These are phyloP conservation scores for Anthoceros angustus DNA, from an alignment of 225 moss, liverwort and hornwort species.

Conservation along the genomic window DNA sequence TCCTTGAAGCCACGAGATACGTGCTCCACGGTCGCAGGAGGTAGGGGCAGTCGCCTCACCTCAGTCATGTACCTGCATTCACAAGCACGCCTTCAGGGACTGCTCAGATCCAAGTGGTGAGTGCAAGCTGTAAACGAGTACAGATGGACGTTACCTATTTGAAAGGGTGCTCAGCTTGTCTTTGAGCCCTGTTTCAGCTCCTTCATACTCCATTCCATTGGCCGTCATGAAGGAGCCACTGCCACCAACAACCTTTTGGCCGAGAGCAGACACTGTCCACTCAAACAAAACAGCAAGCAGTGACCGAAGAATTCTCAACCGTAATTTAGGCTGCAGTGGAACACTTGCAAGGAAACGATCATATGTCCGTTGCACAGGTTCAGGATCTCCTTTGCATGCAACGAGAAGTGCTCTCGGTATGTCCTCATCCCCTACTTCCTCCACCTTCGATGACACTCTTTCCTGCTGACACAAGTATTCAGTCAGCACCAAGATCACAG, in stretches of 20 bases:
- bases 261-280: conserved; percentile 59
- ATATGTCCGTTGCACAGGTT: conserved; percentile 89
- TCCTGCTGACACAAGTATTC: conserved; percentile 36
- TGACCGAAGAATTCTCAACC: conserved; percentile 84
- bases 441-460: conserved; percentile 32
- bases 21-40: conserved; percentile 49
- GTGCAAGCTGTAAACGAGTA: neutral
- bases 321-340: conserved; percentile 64
- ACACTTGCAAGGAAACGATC: conserved; percentile 88
- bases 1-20: conserved; percentile 74
- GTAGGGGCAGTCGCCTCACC: conserved; percentile 63
- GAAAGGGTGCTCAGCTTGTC: conserved; percentile 73
- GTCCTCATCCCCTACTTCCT: conserved; percentile 78
- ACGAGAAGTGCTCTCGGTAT: conserved; percentile 76
- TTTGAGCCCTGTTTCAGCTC: conserved; percentile 53
- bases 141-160: conserved; percentile 40
- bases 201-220: conserved; percentile 33
- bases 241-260: conserved; percentile 47
- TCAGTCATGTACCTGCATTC: conserved; percentile 78
- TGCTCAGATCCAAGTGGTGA: neutral
- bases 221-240: conserved; percentile 37
- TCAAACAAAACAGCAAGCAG: conserved; percentile 85
- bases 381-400: conserved; percentile 81
- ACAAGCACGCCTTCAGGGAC: neutral
- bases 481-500: neutral